Conservation (phyloP, 2,329 filamentous ascomycete genomes). For the Pseudogymnoascus sp. region DNA sequence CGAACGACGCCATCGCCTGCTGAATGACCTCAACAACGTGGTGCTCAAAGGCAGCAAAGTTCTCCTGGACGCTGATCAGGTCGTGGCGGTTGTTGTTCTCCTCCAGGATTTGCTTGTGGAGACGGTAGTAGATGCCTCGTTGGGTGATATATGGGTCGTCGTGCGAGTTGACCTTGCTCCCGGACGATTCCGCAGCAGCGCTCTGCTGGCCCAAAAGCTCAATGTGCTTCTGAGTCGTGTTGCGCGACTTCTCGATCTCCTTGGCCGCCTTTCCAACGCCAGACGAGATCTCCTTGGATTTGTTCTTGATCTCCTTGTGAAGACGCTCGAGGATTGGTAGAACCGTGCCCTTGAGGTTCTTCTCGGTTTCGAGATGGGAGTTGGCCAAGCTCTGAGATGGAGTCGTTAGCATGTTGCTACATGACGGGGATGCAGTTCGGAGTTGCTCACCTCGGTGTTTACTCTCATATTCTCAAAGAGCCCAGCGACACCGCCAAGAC, state of each 20-base stretch:
- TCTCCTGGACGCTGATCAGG: conserved; percentile 82
- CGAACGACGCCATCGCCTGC: conserved; percentile 74
- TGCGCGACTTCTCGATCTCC: conserved; percentile 82
- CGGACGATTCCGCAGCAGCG: conserved; percentile 68
- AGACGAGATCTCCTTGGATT: conserved; percentile 77
- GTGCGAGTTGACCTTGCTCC: conserved; percentile 59
- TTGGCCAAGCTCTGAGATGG: conserved; percentile 67
- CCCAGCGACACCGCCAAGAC: conserved; percentile 75
- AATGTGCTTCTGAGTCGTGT: conserved; percentile 87
- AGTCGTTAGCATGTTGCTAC: conserved; percentile 29
- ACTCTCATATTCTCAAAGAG: conserved; percentile 90
- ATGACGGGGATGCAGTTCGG: not conserved
- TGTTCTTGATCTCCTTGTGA: conserved; percentile 94
- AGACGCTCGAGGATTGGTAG: conserved; percentile 83
- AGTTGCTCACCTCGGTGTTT: conserved; percentile 65
- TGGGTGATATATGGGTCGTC: conserved; percentile 87
- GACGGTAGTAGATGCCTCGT: conserved; percentile 71
- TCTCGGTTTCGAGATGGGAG: conserved; percentile 83
- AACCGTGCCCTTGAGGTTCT: conserved; percentile 78
- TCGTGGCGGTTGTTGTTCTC: conserved; percentile 97
- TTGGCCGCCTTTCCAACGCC: conserved; percentile 82
- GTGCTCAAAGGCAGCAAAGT: conserved; percentile 79
- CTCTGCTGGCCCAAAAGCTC: conserved; percentile 85
- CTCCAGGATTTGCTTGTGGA: conserved; percentile 85
- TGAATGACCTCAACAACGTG: conserved; percentile 81